Percentiles rank a stretch among this genome's conserved stretches.
These are phyloP conservation scores for Pleurostoma richardsiae DNA, from an alignment of 2,329 filamentous ascomycete species.

Conservation along the genomic window DNA sequence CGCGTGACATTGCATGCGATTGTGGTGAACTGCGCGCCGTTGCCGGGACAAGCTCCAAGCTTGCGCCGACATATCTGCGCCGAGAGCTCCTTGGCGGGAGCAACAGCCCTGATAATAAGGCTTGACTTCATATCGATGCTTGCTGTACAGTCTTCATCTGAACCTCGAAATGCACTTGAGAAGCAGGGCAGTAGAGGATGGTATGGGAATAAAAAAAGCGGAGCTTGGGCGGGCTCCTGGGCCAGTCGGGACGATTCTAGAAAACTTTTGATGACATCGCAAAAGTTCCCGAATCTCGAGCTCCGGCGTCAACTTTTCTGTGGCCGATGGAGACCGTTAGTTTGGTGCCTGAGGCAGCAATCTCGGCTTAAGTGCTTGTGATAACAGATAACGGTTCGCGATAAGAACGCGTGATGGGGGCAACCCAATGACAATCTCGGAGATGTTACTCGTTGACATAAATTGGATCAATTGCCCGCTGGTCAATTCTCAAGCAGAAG, in stretches of 20 bases:
- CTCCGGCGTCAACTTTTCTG: not conserved
- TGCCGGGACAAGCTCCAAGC: conserved; percentile 8
- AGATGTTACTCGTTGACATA: too few relatives aligned
- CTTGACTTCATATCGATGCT: conserved; percentile 22
- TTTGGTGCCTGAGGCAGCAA: not conserved
- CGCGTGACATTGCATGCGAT: conserved; percentile 12
- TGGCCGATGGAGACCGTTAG: not conserved
- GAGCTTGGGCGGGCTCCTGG: too few relatives aligned
- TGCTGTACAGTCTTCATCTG: not conserved
- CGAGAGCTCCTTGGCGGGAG: conserved; percentile 22
- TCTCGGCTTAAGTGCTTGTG: conserved; percentile 1
- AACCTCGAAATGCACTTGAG: not conserved
- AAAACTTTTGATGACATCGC: not conserved
- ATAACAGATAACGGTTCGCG: not conserved
- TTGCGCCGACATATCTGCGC: conserved; percentile 22
- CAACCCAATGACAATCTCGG: too few relatives aligned
- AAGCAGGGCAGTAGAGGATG: too few relatives aligned
- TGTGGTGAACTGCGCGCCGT: conserved; percentile 9
- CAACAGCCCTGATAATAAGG: conserved; percentile 24
- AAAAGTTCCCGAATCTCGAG: not conserved
- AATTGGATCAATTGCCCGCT: too few relatives aligned
- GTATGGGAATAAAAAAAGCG: too few relatives aligned
- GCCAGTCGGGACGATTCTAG: conserved; percentile 1
- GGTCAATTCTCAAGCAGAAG: too few relatives aligned
- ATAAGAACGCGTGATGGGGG: not conserved